These are phyloP conservation scores for Casuarina glauca DNA, from an alignment of 306 rosid species.

Conservation along the genomic window DNA sequence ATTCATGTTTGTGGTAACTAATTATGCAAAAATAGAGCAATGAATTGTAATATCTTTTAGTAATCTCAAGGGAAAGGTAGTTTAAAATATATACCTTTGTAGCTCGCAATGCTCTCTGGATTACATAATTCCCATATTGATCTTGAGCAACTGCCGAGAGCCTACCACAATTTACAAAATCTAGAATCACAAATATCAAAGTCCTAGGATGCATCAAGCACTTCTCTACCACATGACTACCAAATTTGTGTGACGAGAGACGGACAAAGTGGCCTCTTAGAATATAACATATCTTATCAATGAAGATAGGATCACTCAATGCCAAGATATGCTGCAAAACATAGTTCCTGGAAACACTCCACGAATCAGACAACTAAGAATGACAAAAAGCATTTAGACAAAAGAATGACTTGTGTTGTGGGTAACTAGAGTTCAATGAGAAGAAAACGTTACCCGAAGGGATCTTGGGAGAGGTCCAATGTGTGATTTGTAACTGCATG, in stretches of 20 bases:
- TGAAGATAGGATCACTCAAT: constrained; percentile 14
- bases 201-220: constrained; percentile 12
- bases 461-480: constrained; percentile 29
- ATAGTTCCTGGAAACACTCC: constrained; percentile 22
- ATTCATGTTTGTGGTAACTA: no score
- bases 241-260: constrained; percentile 21
- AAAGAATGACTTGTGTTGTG: background rate
- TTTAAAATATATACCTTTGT: background rate
- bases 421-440: background rate
- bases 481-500: constrained; percentile 2
- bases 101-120: constrained; percentile 2
- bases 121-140: constrained; percentile 24
- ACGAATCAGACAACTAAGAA: background rate
- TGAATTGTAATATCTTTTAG: no score
- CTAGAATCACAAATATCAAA: constrained; percentile 6
- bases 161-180: background rate
- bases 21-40: no score
- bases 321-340: constrained; percentile 29
- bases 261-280: constrained; percentile 4
- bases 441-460: constrained; percentile 23
- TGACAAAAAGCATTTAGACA: background rate
- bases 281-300: constrained; percentile 1
- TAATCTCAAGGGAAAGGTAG: background rate
- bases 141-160: constrained; percentile 17
- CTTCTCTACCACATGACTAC: constrained; percentile 34